Evolutionary conservation across 352 stramenopile genomes (phyloP).

Genomic region (Pythium apleroticum): DNA sequence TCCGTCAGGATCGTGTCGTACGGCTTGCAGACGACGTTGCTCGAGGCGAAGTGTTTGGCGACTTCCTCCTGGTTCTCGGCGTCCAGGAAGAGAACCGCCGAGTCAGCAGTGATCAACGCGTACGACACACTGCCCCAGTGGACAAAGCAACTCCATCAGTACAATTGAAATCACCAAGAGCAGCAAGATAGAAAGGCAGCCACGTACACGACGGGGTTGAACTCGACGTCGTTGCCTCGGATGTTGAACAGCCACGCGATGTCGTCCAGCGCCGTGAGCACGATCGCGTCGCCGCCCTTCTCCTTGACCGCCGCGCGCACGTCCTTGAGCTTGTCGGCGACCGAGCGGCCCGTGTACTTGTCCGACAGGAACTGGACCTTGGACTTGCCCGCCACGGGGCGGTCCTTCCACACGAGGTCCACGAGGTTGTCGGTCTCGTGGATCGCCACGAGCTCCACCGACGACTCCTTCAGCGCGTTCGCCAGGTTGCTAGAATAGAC

Average conservation of each 20-base stretch:
- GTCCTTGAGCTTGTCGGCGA: constrained; percentile 89
- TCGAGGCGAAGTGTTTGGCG: constrained; percentile 41
- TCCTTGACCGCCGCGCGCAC: constrained; percentile 82
- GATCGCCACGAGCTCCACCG: constrained; percentile 70
- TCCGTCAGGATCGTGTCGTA: constrained; percentile 54
- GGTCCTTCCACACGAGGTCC: constrained; percentile 93
- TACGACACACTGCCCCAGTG: constrained; percentile 86
- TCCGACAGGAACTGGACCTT: constrained; percentile 92
- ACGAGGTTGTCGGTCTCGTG: constrained; percentile 92
- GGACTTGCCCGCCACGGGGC: constrained; percentile 65
- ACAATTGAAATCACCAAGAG: background rate
- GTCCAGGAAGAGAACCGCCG: constrained; percentile 93
- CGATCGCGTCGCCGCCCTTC: constrained; percentile 90
- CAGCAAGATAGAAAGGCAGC: background rate
- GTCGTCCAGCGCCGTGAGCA: constrained; percentile 97
- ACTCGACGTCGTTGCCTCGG: constrained; percentile 95
- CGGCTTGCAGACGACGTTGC: constrained; percentile 60
- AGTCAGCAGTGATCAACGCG: constrained; percentile 89
- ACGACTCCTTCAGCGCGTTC: constrained; percentile 62
- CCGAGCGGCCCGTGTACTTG: constrained; percentile 91
- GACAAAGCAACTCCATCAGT: background rate
- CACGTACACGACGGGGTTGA: constrained; percentile 96
- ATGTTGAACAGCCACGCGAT: constrained; percentile 99
- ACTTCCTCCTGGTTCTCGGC: constrained; percentile 66
- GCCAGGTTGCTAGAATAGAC: constrained; percentile 53